A percentile compares a stretch with the other conserved stretches of the same genome.
Evolutionary conservation across 2,329 filamentous ascomycete species (phyloP).

Genomic region (Mycocentrospora acerina): DNA sequence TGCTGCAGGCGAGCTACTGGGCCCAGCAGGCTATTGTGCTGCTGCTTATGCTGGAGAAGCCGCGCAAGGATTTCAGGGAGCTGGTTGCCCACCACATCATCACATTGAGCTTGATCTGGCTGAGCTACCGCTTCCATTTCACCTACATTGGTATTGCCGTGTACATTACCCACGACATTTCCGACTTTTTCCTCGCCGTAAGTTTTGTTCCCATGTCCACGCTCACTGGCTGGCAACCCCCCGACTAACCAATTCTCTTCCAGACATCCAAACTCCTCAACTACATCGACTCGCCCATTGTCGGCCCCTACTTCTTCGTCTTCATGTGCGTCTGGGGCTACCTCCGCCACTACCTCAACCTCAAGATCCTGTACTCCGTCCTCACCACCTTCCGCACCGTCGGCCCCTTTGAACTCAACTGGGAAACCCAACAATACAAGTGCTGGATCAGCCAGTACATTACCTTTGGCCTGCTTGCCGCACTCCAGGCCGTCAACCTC

Average conservation of each 20-base stretch:
- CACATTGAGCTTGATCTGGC: constrained; percentile 76
- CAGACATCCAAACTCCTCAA: constrained; percentile 90
- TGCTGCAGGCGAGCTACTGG: constrained; percentile 95
- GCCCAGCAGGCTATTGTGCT: constrained; percentile 90
- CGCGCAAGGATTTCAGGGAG: constrained; percentile 92
- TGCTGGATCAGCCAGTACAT: constrained; percentile 70
- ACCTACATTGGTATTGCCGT: constrained; percentile 92
- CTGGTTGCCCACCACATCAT: constrained; percentile 90
- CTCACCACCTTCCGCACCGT: constrained; percentile 74
- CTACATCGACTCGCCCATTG: constrained; percentile 78
- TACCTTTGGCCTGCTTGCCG: constrained; percentile 63
- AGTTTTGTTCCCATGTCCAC: constrained; percentile 32
- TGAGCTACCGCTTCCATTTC: constrained; percentile 95
- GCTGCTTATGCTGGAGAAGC: constrained; percentile 85
- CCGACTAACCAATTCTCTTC: too few relatives aligned
- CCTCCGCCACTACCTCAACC: constrained; percentile 81
- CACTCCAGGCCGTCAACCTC: constrained; percentile 73
- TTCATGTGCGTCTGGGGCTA: constrained; percentile 89
- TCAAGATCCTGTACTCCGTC: constrained; percentile 73
- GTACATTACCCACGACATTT: constrained; percentile 92
- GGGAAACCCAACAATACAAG: constrained; percentile 77
- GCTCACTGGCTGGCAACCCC: neutral
- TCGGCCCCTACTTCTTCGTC: constrained; percentile 79
- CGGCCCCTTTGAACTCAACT: constrained; percentile 74
- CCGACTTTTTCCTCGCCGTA: constrained; percentile 93